Conservation (phyloP, 2,329 filamentous ascomycete genomes). For the Sporothrix humicola region DNA sequence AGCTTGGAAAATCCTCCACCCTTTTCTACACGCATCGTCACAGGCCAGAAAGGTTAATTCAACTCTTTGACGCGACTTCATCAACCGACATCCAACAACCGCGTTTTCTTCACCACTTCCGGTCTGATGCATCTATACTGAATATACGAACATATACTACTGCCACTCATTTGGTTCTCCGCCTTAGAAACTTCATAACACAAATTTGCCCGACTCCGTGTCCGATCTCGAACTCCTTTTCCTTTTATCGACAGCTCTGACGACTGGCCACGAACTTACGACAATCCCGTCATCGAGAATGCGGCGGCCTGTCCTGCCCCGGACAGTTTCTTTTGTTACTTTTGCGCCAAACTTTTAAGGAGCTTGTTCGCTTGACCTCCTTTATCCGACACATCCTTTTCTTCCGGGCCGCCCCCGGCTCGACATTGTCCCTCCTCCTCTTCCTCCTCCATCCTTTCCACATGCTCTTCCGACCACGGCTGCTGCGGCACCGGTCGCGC, state of each 20-base stretch:
- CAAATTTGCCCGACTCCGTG: neutral
- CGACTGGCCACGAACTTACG: neutral
- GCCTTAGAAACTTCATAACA: neutral
- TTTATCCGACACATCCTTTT: neutral
- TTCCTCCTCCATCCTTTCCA: neutral
- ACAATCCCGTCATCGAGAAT: constrained; percentile 22
- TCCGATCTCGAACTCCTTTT: neutral
- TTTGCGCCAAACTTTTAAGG: neutral
- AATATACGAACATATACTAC: neutral
- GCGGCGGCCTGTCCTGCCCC: constrained; percentile 23
- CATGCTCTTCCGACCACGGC: constrained; percentile 48
- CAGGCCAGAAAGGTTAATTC: neutral
- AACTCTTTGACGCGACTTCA: constrained; percentile 14
- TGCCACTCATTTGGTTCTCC: neutral
- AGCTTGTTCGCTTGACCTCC: too few species aligned
- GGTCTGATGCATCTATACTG: neutral
- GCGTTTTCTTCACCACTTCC: neutral
- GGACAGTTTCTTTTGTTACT: constrained; percentile 13
- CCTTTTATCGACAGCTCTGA: neutral
- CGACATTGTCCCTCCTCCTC: neutral
- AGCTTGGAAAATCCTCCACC: neutral
- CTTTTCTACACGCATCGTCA: neutral
- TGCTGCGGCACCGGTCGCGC: constrained; percentile 41
- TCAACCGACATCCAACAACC: neutral
- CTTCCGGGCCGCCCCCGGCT: neutral